phyloP scores from a whole-genome alignment of 768 basidiomycete species.

The Pulveroboletus sp. region DNA sequence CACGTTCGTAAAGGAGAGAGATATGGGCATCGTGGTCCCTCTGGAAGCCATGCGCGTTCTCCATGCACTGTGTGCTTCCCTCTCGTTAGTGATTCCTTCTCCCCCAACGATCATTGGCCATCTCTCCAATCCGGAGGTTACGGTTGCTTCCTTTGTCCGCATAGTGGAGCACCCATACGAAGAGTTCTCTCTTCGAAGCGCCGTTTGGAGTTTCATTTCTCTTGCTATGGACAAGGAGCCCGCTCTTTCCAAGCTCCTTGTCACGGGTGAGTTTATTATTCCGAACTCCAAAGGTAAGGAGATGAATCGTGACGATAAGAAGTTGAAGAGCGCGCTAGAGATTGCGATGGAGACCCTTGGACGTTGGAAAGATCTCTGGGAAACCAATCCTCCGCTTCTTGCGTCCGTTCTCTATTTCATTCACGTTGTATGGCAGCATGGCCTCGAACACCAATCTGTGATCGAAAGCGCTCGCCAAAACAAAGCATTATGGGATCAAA shows the following conservation, averaged over 20 bases:
- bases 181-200: constrained; percentile 62
- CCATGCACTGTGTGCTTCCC: constrained; percentile 60
- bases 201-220: constrained; percentile 81
- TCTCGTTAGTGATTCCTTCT: constrained; percentile 55
- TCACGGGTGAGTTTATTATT: constrained; percentile 64
- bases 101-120: constrained; percentile 74
- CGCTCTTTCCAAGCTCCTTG: constrained; percentile 73
- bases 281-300: constrained; percentile 41
- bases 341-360: constrained; percentile 62
- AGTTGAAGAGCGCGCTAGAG: constrained; percentile 54
- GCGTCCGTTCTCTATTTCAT: constrained; percentile 72
- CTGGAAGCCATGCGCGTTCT: constrained; percentile 63
- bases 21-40: constrained; percentile 56
- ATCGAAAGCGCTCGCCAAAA: constrained; percentile 56
- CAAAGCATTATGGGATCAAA: constrained; percentile 62
- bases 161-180: constrained; percentile 79
- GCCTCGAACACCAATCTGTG: constrained; percentile 60
- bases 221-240: constrained; percentile 83
- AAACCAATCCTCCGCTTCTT: constrained; percentile 69
- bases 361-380: constrained; percentile 73
- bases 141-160: constrained; percentile 59
- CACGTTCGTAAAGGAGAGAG: constrained; percentile 59
- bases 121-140: constrained; percentile 70
- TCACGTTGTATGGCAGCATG: constrained; percentile 75
- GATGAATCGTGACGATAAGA: constrained; percentile 31